These are phyloP conservation scores for Erysimum pusillum DNA, from an alignment of 441 rosid genomes.

Conservation along the genomic window DNA sequence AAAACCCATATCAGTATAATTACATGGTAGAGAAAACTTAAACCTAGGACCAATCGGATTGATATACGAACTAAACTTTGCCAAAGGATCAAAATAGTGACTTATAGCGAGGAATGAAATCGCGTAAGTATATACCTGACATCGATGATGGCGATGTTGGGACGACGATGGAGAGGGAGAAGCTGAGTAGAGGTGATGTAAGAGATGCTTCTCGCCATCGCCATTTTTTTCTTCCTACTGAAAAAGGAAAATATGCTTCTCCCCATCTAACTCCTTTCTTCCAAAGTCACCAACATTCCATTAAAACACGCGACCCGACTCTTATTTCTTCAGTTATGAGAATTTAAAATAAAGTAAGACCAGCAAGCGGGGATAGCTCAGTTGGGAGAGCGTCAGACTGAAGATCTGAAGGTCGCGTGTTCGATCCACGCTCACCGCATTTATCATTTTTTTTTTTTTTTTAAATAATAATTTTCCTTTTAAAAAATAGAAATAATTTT, in stretches of 20 bases:
- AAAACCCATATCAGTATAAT: neutral
- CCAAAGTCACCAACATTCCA: neutral
- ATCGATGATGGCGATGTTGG: slow-evolving; percentile 81
- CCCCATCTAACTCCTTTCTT: slow-evolving; percentile 9
- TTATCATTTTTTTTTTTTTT: neutral
- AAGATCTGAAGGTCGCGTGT: slow-evolving; percentile 66
- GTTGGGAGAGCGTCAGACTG: slow-evolving; percentile 56
- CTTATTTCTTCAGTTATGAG: too few relatives aligned
- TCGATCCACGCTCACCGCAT: slow-evolving; percentile 90
- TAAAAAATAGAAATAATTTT: too few relatives aligned
- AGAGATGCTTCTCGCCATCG: slow-evolving; percentile 78
- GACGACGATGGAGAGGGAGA: slow-evolving; percentile 68
- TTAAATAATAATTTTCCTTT: too few relatives aligned
- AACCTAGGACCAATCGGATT: slow-evolving; percentile 12
- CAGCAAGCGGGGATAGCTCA: slow-evolving; percentile 45
- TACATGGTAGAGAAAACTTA: slow-evolving; percentile 9
- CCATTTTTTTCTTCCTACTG: slow-evolving; percentile 31
- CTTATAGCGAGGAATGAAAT: neutral
- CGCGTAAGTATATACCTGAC: slow-evolving; percentile 56
- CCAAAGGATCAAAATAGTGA: slow-evolving; percentile 25
- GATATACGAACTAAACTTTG: slow-evolving; percentile 1
- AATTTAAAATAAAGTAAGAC: too few relatives aligned
- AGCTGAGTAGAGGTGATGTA: slow-evolving; percentile 83
- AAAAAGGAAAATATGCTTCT: slow-evolving; percentile 35
- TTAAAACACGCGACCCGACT: neutral